phyloP scores from a whole-genome alignment of 1,284 basidiomycete genomes.

The Puccinia horiana region DNA sequence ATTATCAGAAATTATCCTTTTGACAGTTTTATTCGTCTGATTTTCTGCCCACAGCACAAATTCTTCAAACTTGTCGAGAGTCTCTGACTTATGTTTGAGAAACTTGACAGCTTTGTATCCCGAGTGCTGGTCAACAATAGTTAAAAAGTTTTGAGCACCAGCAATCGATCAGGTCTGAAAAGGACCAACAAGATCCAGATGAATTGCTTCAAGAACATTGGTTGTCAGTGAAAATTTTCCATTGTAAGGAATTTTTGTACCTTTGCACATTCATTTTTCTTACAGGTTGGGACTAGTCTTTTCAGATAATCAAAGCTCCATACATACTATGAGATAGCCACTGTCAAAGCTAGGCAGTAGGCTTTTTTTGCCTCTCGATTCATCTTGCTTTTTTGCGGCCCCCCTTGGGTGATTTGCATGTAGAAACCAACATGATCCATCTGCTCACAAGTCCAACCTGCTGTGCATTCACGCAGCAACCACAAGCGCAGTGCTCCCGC shows the following conservation, averaged over 20 bases:
- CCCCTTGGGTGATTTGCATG: no score
- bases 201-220: constrained; percentile 15
- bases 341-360: no score
- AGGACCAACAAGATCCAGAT: constrained; percentile 16
- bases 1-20: constrained; percentile 7
- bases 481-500: no score
- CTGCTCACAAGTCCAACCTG: no score
- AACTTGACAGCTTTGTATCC: background rate
- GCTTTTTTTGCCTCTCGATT: no score
- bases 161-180: background rate
- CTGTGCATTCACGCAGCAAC: no score
- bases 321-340: no score
- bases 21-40: background rate
- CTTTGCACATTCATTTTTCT: background rate
- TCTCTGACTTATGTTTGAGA: constrained; percentile 21
- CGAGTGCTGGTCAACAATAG: constrained; percentile 3
- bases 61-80: constrained; percentile 6
- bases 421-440: no score
- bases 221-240: background rate
- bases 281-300: background rate
- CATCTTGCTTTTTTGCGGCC: no score
- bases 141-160: constrained; percentile 7
- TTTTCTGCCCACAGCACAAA: background rate
- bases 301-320: background rate
- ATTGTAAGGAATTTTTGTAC: background rate